Conservation (phyloP, 768 basidiomycete genomes). For the Panellus pusillus region DNA sequence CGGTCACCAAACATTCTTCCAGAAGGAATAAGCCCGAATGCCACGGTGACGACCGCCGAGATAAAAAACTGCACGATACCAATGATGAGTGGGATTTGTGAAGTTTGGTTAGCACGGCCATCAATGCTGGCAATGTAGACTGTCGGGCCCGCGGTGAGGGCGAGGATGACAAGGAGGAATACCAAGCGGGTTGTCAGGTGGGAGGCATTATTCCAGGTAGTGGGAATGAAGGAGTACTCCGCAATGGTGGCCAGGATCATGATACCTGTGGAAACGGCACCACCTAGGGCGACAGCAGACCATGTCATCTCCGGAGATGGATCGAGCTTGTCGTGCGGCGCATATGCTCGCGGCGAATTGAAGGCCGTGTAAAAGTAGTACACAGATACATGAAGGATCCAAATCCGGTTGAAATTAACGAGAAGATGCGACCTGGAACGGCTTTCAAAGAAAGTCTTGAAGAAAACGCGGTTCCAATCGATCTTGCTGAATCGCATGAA, state of each 20-base stretch:
- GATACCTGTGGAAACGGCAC: slow-evolving; percentile 89
- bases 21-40: slow-evolving; percentile 89
- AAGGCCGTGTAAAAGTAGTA: slow-evolving; percentile 99
- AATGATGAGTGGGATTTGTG: slow-evolving; percentile 82
- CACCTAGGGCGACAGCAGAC: slow-evolving; percentile 95
- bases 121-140: slow-evolving; percentile 91
- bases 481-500: slow-evolving; percentile 91
- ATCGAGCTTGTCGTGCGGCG: slow-evolving; percentile 57
- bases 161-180: slow-evolving; percentile 90
- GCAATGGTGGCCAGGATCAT: slow-evolving; percentile 93
- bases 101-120: slow-evolving; percentile 49
- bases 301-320: slow-evolving; percentile 91
- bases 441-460: slow-evolving; percentile 99
- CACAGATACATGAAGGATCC: slow-evolving; percentile 92
- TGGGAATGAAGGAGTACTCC: slow-evolving; percentile 96
- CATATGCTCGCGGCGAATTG: slow-evolving; percentile 92
- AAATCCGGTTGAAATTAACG: slow-evolving; percentile 99
- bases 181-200: slow-evolving; percentile 92
- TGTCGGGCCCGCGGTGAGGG: slow-evolving; percentile 89
- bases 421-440: slow-evolving; percentile 90
- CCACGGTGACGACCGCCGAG: slow-evolving; percentile 77
- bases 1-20: slow-evolving; percentile 99
- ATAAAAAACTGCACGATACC: slow-evolving; percentile 94
- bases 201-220: slow-evolving; percentile 98
- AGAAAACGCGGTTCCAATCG: slow-evolving; percentile 94